A percentile compares a stretch with the other conserved stretches of the same genome.
phyloP scores from a whole-genome alignment of 345 rosid genomes.

The Camelina sativa region DNA sequence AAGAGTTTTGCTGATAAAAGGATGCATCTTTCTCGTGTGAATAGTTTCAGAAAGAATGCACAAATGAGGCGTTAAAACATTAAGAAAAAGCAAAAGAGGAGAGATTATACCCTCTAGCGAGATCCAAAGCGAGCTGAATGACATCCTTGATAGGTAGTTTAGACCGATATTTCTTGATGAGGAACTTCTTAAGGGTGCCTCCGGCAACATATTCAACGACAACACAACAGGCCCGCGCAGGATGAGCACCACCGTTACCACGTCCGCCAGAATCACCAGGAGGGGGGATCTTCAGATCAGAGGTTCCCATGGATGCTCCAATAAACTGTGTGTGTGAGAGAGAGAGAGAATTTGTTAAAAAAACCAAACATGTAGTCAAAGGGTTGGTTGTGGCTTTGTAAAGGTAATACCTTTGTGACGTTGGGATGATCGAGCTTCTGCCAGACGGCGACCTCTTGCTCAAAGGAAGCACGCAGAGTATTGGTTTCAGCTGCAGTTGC shows the following conservation, averaged over 20 bases:
- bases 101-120: constrained; percentile 67
- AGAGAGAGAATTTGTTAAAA: background rate
- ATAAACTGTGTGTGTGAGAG: constrained; percentile 53
- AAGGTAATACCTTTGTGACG: constrained; percentile 64
- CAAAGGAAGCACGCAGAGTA: constrained; percentile 69
- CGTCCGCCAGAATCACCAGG: constrained; percentile 47
- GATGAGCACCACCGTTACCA: constrained; percentile 50
- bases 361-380: background rate
- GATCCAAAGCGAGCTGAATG: constrained; percentile 75
- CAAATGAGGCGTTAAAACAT: background rate
- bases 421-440: constrained; percentile 87
- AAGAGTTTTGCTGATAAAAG: constrained; percentile 7
- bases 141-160: constrained; percentile 73
- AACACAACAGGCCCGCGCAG: constrained; percentile 80
- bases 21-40: background rate
- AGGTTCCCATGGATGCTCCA: constrained; percentile 92
- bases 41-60: background rate
- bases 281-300: constrained; percentile 67
- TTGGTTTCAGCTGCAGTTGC: constrained; percentile 64
- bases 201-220: constrained; percentile 81
- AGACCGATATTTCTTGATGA: constrained; percentile 64
- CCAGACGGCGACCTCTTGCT: constrained; percentile 91
- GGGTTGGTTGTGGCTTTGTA: background rate
- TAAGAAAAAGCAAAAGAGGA: background rate
- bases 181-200: constrained; percentile 70